phyloP scores from a whole-genome alignment of 163 green algal genomes.

The Scenedesmus sp. region DNA sequence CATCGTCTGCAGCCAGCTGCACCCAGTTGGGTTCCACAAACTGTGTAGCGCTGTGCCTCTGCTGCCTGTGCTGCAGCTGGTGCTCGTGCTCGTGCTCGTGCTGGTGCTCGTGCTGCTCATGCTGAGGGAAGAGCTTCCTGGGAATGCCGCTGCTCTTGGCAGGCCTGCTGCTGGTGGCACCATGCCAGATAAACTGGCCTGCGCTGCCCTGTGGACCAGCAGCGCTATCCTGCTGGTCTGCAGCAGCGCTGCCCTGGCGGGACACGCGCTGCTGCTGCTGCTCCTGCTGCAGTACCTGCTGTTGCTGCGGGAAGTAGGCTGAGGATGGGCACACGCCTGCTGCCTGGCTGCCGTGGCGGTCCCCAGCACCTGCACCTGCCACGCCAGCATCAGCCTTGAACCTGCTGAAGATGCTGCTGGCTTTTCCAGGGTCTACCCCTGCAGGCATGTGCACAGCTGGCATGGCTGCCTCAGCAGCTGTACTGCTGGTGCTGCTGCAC shows the following conservation, averaged over 20 bases:
- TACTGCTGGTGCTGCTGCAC: not conserved
- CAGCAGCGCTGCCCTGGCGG: not conserved
- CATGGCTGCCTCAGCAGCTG: not conserved
- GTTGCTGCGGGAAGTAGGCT: constrained; percentile 45
- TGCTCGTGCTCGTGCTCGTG: constrained; percentile 16
- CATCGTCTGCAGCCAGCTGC: not conserved
- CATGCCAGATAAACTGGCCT: not conserved
- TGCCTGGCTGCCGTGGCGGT: not conserved
- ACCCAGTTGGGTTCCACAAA: not conserved
- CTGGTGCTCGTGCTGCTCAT: not conserved
- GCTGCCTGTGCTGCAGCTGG: not conserved
- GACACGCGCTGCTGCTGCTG: not conserved
- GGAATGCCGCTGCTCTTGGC: not conserved
- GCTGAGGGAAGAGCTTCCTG: not conserved
- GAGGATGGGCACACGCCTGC: not conserved
- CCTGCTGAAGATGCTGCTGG: not conserved
- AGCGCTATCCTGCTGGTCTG: not conserved
- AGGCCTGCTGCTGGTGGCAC: not conserved
- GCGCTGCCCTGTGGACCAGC: not conserved
- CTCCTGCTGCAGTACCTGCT: not conserved
- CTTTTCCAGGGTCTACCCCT: not conserved
- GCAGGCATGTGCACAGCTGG: not conserved
- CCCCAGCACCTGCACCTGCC: not conserved
- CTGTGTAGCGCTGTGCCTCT: not conserved
- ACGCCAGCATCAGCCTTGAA: not conserved